These are phyloP conservation scores for Kappamyces sp. DNA, from an alignment of 192 early-diverging fungal genomes.

Conservation along the genomic window DNA sequence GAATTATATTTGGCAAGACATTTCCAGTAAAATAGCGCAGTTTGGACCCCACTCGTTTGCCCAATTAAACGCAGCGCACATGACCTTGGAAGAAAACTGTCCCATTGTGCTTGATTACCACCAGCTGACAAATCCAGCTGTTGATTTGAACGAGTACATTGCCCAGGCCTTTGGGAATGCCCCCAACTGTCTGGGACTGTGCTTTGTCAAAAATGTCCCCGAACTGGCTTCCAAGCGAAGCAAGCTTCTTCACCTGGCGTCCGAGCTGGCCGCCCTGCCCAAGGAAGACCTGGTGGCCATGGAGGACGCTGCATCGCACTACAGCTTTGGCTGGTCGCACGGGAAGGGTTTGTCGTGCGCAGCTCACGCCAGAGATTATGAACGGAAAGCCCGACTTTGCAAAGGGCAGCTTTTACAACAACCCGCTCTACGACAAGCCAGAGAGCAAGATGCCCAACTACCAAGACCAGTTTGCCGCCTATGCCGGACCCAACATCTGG, in stretches of 20 bases:
- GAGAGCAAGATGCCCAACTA: constrained; percentile 18
- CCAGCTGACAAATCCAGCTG: constrained; percentile 29
- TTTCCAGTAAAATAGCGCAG: too few relatives aligned
- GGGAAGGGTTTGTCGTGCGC: constrained; percentile 46
- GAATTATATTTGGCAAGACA: constrained; percentile 9
- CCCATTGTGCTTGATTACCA: constrained; percentile 44
- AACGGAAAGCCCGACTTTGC: constrained; percentile 57
- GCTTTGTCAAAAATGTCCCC: constrained; percentile 54
- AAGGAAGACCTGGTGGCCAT: constrained; percentile 36
- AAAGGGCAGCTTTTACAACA: constrained; percentile 63
- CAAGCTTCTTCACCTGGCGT: constrained; percentile 44
- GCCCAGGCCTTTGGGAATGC: constrained; percentile 50
- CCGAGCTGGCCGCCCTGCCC: constrained; percentile 49
- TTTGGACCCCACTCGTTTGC: too few relatives aligned
- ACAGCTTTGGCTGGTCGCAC: constrained; percentile 65
- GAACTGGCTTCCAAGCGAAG: constrained; percentile 24
- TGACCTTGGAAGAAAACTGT: not conserved
- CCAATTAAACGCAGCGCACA: too few relatives aligned
- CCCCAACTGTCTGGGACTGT: constrained; percentile 45
- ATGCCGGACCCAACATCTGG: constrained; percentile 56
- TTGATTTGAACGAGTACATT: constrained; percentile 37
- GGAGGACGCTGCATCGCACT: constrained; percentile 47
- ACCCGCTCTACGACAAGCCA: constrained; percentile 43
- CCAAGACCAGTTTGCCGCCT: constrained; percentile 40
- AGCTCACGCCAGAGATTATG: constrained; percentile 25